Conservation (phyloP, 768 basidiomycete genomes). For the Chalciporus chontae region DNA sequence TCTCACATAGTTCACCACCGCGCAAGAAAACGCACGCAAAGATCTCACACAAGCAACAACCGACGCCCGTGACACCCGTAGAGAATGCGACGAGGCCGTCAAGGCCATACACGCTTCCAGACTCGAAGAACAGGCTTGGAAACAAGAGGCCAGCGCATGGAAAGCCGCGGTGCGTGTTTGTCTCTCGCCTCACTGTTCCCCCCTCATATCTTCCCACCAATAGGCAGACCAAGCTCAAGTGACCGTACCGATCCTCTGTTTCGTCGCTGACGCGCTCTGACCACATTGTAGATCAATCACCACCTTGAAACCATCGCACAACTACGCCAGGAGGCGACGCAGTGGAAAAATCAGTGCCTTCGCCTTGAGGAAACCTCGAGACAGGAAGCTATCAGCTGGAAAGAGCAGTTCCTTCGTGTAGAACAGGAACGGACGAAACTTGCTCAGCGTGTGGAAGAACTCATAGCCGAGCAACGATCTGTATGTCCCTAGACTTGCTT, state of each 20-base stretch:
- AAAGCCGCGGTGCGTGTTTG: slow-evolving; percentile 46
- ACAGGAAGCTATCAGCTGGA: slow-evolving; percentile 64
- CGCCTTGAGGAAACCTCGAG: slow-evolving; percentile 45
- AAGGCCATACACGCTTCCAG: slow-evolving; percentile 43
- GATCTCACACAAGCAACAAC: slow-evolving; percentile 48
- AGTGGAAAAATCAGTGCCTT: slow-evolving; percentile 69
- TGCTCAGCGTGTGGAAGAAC: slow-evolving; percentile 54
- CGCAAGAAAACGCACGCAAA: slow-evolving; percentile 52
- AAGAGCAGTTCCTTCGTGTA: slow-evolving; percentile 73
- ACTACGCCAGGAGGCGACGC: slow-evolving; percentile 58
- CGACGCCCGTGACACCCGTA: slow-evolving; percentile 45
- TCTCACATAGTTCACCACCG: slow-evolving; percentile 44
- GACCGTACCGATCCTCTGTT: slow-evolving; percentile 39
- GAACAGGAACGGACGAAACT: slow-evolving; percentile 65
- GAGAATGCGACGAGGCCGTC: slow-evolving; percentile 48
- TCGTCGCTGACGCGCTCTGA: neutral
- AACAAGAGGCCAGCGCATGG: slow-evolving; percentile 38
- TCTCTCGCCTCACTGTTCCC: slow-evolving; percentile 8
- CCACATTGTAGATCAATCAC: slow-evolving; percentile 47
- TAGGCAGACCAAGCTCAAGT: slow-evolving; percentile 56
- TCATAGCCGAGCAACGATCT: slow-evolving; percentile 47
- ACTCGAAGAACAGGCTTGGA: slow-evolving; percentile 47
- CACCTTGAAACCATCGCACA: slow-evolving; percentile 59
- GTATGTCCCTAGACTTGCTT: slow-evolving; percentile 31
- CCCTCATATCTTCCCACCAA: slow-evolving; percentile 4